These are phyloP conservation scores for Aspergillus panamensis DNA, from an alignment of 495 filamentous ascomycete species.

Conservation along the genomic window DNA sequence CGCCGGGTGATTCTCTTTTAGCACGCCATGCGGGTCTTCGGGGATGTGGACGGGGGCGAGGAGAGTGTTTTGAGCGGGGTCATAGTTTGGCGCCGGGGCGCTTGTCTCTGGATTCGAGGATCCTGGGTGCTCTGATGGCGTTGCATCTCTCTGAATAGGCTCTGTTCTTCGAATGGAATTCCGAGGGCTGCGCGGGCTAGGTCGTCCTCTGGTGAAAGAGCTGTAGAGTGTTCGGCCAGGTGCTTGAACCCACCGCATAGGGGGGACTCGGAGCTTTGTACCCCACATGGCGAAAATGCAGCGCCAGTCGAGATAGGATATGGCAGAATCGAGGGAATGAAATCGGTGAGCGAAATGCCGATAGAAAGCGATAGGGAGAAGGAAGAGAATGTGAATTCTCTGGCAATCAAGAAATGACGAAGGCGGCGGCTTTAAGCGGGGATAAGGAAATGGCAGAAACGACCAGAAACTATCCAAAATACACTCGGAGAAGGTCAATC, in stretches of 20 bases:
- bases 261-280: conserved; percentile 23
- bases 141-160: conserved; percentile 15
- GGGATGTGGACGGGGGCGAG: conserved; percentile 56
- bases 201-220: conserved; percentile 28
- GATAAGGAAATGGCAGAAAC: conserved; percentile 22
- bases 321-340: background rate
- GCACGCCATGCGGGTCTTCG: conserved; percentile 58
- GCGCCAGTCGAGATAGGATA: background rate
- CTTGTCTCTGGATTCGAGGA: conserved; percentile 9
- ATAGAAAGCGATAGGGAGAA: background rate
- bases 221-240: conserved; percentile 32
- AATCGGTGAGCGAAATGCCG: background rate
- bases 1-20: conserved; percentile 60
- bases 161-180: conserved; percentile 31
- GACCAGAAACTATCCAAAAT: background rate
- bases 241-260: conserved; percentile 23
- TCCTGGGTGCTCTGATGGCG: conserved; percentile 14
- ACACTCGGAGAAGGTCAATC: background rate
- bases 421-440: conserved; percentile 35
- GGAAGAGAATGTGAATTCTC: background rate
- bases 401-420: conserved; percentile 24
- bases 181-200: conserved; percentile 29
- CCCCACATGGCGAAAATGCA: conserved; percentile 30
- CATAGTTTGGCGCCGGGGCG: conserved; percentile 26
- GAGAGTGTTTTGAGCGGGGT: conserved; percentile 46